phyloP scores from a whole-genome alignment of 139 green algal genomes.

The Microglena sp. region DNA sequence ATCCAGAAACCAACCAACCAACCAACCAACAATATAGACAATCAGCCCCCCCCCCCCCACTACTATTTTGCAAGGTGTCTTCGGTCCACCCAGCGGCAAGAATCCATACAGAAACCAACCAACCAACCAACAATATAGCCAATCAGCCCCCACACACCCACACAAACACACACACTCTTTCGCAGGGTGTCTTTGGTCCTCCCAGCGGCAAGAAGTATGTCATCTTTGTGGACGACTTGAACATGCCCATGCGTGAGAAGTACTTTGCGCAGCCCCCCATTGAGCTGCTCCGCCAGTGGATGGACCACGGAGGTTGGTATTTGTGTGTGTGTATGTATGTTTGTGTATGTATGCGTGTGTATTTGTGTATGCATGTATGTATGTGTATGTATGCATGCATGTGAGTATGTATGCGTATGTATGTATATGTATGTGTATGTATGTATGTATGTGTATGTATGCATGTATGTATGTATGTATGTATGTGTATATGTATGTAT shows the following conservation, averaged over 20 bases:
- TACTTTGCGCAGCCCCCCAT: conserved; percentile 79
- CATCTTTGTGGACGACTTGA: conserved; percentile 57
- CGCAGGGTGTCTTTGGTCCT: conserved; percentile 44
- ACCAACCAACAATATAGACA: too few relatives aligned
- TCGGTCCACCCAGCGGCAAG: conserved; percentile 41
- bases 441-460: too few relatives aligned
- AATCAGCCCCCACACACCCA: too few relatives aligned
- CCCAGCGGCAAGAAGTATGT: conserved; percentile 42
- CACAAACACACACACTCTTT: too few relatives aligned
- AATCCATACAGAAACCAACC: too few relatives aligned
- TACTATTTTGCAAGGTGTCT: conserved; percentile 32
- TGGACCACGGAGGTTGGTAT: conserved; percentile 55
- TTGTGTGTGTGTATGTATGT: background rate
- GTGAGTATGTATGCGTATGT: too few relatives aligned
- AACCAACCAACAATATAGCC: too few relatives aligned
- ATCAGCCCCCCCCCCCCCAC: too few relatives aligned
- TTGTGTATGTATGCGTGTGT: background rate
- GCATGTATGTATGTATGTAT: background rate
- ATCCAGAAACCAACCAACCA: too few relatives aligned
- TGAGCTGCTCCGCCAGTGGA: conserved; percentile 75
- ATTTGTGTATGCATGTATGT: background rate
- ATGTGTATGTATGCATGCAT: background rate
- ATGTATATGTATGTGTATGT: background rate
- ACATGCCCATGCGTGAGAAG: conserved; percentile 64
- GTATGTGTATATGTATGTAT: background rate